These are phyloP conservation scores for Penicillium bovifimosum DNA, from an alignment of 495 filamentous ascomycete species.

Conservation along the genomic window DNA sequence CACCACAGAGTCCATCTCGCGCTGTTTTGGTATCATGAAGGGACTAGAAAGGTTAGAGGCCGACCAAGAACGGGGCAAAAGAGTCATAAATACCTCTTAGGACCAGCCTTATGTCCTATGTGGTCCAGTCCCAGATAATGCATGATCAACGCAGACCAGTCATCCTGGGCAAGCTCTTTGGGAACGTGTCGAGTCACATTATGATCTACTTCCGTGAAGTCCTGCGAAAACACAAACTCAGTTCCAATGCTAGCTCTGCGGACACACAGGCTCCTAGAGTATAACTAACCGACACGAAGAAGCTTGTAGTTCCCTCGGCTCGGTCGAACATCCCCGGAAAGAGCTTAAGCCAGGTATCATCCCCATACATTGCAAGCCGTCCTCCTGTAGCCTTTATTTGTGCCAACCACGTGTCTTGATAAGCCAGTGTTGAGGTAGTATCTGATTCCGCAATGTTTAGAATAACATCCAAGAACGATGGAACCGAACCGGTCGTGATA, in stretches of 20 bases:
- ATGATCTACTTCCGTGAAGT: constrained; percentile 95
- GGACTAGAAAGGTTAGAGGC: constrained; percentile 46
- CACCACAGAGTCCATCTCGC: constrained; percentile 88
- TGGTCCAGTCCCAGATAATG: constrained; percentile 97
- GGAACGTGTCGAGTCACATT: constrained; percentile 93
- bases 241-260: constrained; percentile 9
- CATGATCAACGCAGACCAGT: constrained; percentile 91
- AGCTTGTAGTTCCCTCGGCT: constrained; percentile 89
- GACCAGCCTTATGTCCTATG: constrained; percentile 94
- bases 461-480: constrained; percentile 94
- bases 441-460: constrained; percentile 95
- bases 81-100: constrained; percentile 55
- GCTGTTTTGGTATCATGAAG: constrained; percentile 89
- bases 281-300: constrained; percentile 88
- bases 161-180: constrained; percentile 62
- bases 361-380: constrained; percentile 89
- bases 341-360: constrained; percentile 97
- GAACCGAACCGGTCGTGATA: constrained; percentile 92
- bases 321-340: constrained; percentile 85
- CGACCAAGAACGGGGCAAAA: background rate
- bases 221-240: constrained; percentile 48
- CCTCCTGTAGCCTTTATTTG: constrained; percentile 76
- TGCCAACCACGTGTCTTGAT: constrained; percentile 91
- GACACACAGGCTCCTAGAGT: constrained; percentile 4
- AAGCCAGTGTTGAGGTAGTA: constrained; percentile 74